Evolutionary conservation across 306 rosid genomes (phyloP), one percentile per base, ranked within the genome.

Genomic region (Acacia melanoxylon): DNA sequence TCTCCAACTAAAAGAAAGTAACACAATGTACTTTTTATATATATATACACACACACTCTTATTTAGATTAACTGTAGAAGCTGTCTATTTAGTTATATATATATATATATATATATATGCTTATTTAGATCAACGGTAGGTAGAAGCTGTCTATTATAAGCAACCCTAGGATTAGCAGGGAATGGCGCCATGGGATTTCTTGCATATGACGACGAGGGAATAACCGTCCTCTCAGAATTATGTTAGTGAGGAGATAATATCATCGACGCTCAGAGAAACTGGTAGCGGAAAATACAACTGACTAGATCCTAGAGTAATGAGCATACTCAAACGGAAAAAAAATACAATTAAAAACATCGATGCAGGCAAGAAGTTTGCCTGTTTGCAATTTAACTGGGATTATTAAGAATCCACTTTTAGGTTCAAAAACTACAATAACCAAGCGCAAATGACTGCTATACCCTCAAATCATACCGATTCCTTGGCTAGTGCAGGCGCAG

Each of bases 401-500:
- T 79, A 86, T 85, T 77, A 77, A 79, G 81, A 83, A 77, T 45
- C 77, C 83, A 83, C 80, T 69, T 31, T 17, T 44, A 44, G 22
- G 66, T 46, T 69, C 77, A 48, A 20, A 58, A 69, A 25, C 17
- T 6, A 48, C 83, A 71, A 20, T 75, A 65, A 80, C 74, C 81
- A 78, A 44, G 67, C 4, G 49, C 40, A 4, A 45, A 42, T 66
- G 35, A 66, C 7, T 72, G 41, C n/a, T 6, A 78, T 37, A 37
- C 25, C 67, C 41, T 83, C 15, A 58, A 10, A 3, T 58, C 72
- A 82, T 40, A 80, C 92, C 83, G 73, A 66, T 65, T 77, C 83
- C 85, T 87, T 85, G n/a, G 68, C 84, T 77, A 78, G 81, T 22
- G 86, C 78, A 12, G 82, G 72, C 6, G 70, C 81, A 41, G 83